phyloP scores from a whole-genome alignment of 1,139 yeast species.

The Arxiozyma telluris region DNA sequence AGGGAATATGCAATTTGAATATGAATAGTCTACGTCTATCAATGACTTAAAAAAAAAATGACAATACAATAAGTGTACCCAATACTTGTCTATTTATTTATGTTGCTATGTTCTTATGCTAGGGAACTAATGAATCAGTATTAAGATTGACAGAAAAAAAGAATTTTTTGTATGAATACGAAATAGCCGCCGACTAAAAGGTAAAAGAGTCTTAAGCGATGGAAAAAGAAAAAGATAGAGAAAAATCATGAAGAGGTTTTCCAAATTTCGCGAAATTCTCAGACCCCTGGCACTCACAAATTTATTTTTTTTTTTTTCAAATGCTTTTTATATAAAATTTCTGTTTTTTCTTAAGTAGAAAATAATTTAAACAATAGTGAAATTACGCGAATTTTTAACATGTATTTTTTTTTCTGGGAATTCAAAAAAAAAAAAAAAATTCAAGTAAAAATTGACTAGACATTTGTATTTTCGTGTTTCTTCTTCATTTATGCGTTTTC shows the following conservation, averaged over 20 bases:
- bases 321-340: conserved; percentile 2
- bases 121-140: neutral
- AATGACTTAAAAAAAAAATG: neutral
- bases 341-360: neutral
- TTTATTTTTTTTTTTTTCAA: neutral
- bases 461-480: neutral
- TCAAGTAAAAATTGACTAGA: neutral
- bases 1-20: neutral
- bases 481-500: too few relatives aligned
- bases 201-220: too few relatives aligned
- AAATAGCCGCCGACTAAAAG: neutral
- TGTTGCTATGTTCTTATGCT: neutral
- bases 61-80: neutral
- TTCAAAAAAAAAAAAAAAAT: neutral
- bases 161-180: neutral
- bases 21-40: neutral
- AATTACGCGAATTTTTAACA: neutral
- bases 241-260: neutral
- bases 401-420: neutral
- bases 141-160: neutral
- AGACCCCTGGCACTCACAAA: neutral
- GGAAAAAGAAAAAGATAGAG: neutral
- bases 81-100: neutral
- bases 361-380: neutral
- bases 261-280: neutral